Evolutionary conservation across 1,284 basidiomycete species (phyloP).

Genomic region (Peniophora sp.): DNA sequence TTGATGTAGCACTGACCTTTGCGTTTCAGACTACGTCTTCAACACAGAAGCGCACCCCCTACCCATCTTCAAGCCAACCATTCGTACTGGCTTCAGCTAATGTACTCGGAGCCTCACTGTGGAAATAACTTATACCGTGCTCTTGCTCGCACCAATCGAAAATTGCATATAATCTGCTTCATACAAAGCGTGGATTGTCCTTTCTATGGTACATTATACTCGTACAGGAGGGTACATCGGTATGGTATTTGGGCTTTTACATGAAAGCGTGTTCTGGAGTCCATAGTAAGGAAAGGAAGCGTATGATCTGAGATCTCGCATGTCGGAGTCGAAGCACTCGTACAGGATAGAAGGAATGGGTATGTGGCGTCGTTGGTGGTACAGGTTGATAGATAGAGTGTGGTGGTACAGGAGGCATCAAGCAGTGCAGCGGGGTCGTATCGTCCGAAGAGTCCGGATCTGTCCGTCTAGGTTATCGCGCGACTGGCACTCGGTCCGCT

Average conservation of each 20-base stretch:
- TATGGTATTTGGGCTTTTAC: no score
- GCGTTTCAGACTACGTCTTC: slow-evolving; percentile 72
- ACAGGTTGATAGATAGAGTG: not conserved
- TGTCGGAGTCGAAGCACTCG: not conserved
- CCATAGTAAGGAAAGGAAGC: no score
- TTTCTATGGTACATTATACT: no score
- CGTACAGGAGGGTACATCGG: no score
- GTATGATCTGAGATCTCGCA: no score
- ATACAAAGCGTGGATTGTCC: no score
- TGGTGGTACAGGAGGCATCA: not conserved
- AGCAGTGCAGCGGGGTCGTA: slow-evolving; percentile 2
- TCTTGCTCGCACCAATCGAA: no score
- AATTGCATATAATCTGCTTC: no score
- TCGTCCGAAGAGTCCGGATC: not conserved
- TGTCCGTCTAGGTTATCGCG: slow-evolving; percentile 3
- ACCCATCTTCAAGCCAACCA: slow-evolving; percentile 51
- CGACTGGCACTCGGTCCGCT: not conserved
- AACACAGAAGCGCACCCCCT: slow-evolving; percentile 85
- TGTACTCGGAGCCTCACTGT: not conserved
- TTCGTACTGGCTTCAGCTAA: slow-evolving; percentile 45
- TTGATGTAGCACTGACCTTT: not conserved
- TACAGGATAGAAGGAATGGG: not conserved
- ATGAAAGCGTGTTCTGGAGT: no score
- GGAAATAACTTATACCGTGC: no score
- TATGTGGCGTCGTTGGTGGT: not conserved